Evolutionary conservation across 176 grass and related monocot genomes (phyloP), one percentile per base, ranked within the genome.

Genomic region (Phyllostachys edulis): DNA sequence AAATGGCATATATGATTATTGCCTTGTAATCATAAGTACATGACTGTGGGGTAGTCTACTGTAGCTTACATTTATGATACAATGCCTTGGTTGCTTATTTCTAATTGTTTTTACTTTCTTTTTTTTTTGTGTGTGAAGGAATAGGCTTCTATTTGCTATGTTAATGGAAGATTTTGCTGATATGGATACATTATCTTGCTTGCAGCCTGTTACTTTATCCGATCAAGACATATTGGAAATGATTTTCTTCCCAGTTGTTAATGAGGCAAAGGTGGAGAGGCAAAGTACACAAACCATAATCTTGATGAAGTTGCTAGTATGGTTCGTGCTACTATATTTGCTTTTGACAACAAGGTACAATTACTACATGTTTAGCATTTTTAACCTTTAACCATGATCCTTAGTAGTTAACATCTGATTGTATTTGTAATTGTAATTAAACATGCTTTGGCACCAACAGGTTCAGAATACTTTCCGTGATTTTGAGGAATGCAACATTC

Each of bases 401-500:
- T 38, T 75, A 75, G 51, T 36, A 36, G 63, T 27, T 37, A 26
- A 56, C 8, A 17, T 57, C 15, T 84, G 75, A 63, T 83, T 74
- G 39, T 74, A 51, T 79, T 75, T 57, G 21, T 79, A 54, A 65
- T 75, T 32, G 14, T 72, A 75, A 66, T 76, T 50, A 81, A 89
- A 69, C 55, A 55, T 89, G 9, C 46, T 83, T 88, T 79, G 63
- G 82, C 82, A 72, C 57, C 36, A 80, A 90, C 76, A 99, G 96
- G 96, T 99, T 83, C 96, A 94, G 71, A 92, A 61, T 86, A 91
- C 89, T 69, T 99, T 99, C 82, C 88, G 91, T 92, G 96, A 96
- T 89, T 99, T 99, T 76, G 93, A 94, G 81, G 96, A 94, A 90
- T 92, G 85, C 68, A 96, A 96, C 79, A 96, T 99, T 96, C 89